Conservation (phyloP, 1,284 basidiomycete species). For the Sporisorium sorghi region DNA sequence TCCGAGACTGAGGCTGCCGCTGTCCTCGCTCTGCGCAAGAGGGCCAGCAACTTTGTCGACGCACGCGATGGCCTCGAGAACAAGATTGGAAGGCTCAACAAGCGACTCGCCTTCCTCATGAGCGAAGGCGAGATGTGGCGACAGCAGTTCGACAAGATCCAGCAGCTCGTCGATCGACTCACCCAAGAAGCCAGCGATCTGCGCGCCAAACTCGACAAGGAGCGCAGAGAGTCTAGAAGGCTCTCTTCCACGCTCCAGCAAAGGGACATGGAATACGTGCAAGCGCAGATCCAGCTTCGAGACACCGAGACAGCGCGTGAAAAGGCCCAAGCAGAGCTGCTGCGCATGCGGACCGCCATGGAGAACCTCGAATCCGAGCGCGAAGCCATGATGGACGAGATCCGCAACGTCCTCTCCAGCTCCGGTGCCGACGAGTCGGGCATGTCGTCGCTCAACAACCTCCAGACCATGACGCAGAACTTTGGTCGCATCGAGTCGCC, state of each 20-base stretch:
- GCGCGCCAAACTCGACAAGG: constrained; percentile 84
- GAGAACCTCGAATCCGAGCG: constrained; percentile 58
- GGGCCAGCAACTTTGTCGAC: constrained; percentile 90
- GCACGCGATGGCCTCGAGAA: constrained; percentile 78
- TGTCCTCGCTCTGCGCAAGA: constrained; percentile 72
- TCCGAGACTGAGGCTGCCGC: constrained; percentile 60
- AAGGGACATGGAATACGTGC: constrained; percentile 60
- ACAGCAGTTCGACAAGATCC: constrained; percentile 89
- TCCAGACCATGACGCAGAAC: constrained; percentile 43
- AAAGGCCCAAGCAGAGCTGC: constrained; percentile 56
- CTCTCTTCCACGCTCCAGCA: constrained; percentile 72
- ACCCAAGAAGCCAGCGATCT: constrained; percentile 82
- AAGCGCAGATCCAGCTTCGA: constrained; percentile 57
- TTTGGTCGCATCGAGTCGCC: constrained; percentile 36
- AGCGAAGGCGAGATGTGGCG: constrained; percentile 88
- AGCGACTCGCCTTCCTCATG: constrained; percentile 89
- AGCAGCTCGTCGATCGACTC: constrained; percentile 85
- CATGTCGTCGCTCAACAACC: constrained; percentile 49
- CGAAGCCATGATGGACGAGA: constrained; percentile 67
- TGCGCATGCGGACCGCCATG: constrained; percentile 59
- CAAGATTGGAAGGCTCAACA: constrained; percentile 74
- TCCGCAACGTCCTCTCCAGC: constrained; percentile 56
- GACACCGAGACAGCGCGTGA: constrained; percentile 64
- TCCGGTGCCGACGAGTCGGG: constrained; percentile 45
- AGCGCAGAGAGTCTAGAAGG: constrained; percentile 84